Evolutionary conservation across 1,284 basidiomycete species (phyloP), one percentile per base, ranked within the genome.

Genomic region (Rhodotorula sp.): DNA sequence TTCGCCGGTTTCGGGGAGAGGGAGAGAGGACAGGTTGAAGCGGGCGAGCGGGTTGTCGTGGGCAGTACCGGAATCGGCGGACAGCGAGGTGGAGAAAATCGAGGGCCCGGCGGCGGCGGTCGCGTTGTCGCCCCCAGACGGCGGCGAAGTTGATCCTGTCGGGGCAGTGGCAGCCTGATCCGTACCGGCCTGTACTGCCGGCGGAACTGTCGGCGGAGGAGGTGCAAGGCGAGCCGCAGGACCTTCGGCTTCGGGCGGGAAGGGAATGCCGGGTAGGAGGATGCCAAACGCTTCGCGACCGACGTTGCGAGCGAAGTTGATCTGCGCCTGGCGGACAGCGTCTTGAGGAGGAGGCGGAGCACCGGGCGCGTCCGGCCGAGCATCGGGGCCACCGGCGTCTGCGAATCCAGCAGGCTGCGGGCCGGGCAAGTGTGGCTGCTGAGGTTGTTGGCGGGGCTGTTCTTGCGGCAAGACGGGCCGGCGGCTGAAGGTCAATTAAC

Each of bases 301-400:
- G 47, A 75, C 59, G 34, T 61, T 71, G 20, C 74, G 66, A 20
- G 74, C 74, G 64, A 75, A 46, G 62, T 75, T 75, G 68, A 73
- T 46, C n/a, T 71, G 71, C 10, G 74, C 71, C 20, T 73, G 67
- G 2, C 66, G 68, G 19, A 73, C 62, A 1, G 68, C 66, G n/a
- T 55, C 24, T 39, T 63, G 53, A 1, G 62, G 29, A 13, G 15
- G n/a, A 19, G 34, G 32, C 30, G 60, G 52, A 24, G 36, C 19
- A 20, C 8, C 27, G n/a, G 11, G 19, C n/a, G 29, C 32, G 0
- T n/a, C 58, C 8, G 53, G 52, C 24, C 2, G 8, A 32, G 7
- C 54, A 20, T 15, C 9, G 39, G 20, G 17, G 27, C 17, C 36
- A 19, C 27, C 47, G 27, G 47, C 29, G 20, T 24, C 11, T 24